These are phyloP conservation scores for Ailanthus altissimus DNA, from an alignment of 345 rosid species.

Conservation along the genomic window DNA sequence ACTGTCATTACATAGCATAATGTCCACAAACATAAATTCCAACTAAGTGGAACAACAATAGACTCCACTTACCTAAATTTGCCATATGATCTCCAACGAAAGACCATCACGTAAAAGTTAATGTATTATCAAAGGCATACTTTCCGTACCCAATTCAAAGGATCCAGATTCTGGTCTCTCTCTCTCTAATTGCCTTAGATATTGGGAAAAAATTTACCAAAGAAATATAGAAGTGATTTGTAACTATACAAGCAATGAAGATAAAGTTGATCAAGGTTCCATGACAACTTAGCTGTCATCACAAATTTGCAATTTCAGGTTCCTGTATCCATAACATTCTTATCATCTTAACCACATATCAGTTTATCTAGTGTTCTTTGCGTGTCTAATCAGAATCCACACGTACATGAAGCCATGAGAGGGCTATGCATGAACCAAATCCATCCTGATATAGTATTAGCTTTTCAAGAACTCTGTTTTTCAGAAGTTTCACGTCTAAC, in stretches of 20 bases:
- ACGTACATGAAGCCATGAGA: not conserved
- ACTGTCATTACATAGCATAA: not conserved
- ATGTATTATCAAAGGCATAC: not conserved
- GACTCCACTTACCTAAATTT: slow-evolving; percentile 8
- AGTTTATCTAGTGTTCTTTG: not conserved
- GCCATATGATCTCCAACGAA: not conserved
- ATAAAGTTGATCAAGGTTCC: too few relatives aligned
- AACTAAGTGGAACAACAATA: slow-evolving; percentile 14
- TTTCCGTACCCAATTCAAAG: not conserved
- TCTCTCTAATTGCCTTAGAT: not conserved
- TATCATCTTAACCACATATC: too few relatives aligned
- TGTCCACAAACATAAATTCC: not conserved
- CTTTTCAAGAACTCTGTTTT: not conserved
- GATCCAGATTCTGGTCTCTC: not conserved
- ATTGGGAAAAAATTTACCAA: too few relatives aligned
- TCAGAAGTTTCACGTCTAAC: not conserved
- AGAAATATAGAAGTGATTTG: too few relatives aligned
- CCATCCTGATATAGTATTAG: not conserved
- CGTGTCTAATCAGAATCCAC: not conserved
- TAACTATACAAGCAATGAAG: too few relatives aligned
- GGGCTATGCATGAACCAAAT: not conserved
- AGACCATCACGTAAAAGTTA: not conserved
- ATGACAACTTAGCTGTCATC: too few relatives aligned
- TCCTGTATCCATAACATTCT: too few relatives aligned
- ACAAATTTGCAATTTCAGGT: too few relatives aligned